Conservation (phyloP, 2,329 filamentous ascomycete species). For the Didymella lethalis region DNA sequence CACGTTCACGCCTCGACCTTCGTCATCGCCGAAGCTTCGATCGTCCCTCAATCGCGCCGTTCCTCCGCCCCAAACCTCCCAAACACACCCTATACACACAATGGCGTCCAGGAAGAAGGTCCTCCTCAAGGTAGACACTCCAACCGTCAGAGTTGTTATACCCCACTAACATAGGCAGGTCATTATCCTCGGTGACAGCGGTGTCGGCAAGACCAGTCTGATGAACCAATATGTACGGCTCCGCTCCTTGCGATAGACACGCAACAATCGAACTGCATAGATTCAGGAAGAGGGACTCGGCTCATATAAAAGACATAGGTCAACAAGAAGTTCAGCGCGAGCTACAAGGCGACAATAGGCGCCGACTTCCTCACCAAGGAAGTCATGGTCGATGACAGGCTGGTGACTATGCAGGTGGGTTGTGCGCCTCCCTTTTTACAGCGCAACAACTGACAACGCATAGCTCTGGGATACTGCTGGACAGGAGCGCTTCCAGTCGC, state of each 20-base stretch:
- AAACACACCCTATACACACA: constrained; percentile 16
- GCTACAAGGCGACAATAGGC: constrained; percentile 99
- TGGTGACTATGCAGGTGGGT: constrained; percentile 95
- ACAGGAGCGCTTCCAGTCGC: constrained; percentile 95
- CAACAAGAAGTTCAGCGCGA: constrained; percentile 99
- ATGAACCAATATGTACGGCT: constrained; percentile 99
- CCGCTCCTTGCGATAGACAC: constrained; percentile 4
- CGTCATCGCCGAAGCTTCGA: constrained; percentile 19
- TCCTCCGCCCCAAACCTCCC: constrained; percentile 16
- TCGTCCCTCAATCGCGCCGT: constrained; percentile 3
- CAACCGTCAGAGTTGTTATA: not conserved
- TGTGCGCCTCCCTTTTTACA: constrained; percentile 12
- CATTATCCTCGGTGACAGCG: constrained; percentile 98
- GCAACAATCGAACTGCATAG: not conserved
- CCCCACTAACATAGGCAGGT: constrained; percentile 66
- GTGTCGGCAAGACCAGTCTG: constrained; percentile 98
- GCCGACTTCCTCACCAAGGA: constrained; percentile 99
- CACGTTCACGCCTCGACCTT: constrained; percentile 13
- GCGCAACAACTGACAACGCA: constrained; percentile 29
- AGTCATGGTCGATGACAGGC: constrained; percentile 93
- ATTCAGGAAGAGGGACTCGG: not conserved
- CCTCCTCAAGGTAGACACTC: constrained; percentile 75
- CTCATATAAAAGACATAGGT: constrained; percentile 67
- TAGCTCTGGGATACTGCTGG: constrained; percentile 98
- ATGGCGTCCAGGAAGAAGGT: constrained; percentile 75